Base-by-base conservation (phyloP, 1,284 basidiomycete species). In the Tetrapyrgos nigripes region DNA sequence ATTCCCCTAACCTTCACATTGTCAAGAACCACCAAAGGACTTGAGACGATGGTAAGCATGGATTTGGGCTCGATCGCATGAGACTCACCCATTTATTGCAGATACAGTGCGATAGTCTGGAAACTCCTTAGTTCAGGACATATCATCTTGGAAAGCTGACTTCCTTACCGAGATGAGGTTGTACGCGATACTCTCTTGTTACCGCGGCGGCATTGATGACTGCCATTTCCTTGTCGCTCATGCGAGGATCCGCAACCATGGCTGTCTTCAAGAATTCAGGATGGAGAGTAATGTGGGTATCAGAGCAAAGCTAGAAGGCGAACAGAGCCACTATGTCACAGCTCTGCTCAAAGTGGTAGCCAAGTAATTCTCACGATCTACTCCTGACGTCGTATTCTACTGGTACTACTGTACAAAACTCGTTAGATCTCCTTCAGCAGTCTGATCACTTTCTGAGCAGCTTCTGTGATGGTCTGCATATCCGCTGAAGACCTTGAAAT, bases 81-180 rank as follows among this genome's bases (percentile, higher is more conserved):
- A 50, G 27, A 74, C 86, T 78, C 71, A 93, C 94, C 96, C 96
- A 72, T 98, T 98, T 76, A 98, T 93, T 63, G 94, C 95, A 70
- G 94, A 94, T 56, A 98, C 96, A 45, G 96, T 97, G 61, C 94
- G 87, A 79, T 98, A 98, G 78, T 98, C 95, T 96, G 74, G 50
- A 64, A 50, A 58, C 61, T 8, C 40, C 53, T 55, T 54, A 70
- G 57, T 67, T 27, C 43, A 17, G 27, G 27, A 43, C 14, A 37
- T 37, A 45, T 33, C n/a, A 24, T 23, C 26, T 33, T 3, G 26
- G 53, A 21, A n/a, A 26, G 37, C 23, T 43, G 44, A 49, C 44
- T n/a, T 31, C 27, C 87, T 67, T 71, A 96, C 95, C 95, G 65
- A 98, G 82, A 75, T 96, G 93, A 49, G 96, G 97, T 68, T 98